phyloP scores from a whole-genome alignment of 257 asterid genomes.

The Penstemon davidsonii region DNA sequence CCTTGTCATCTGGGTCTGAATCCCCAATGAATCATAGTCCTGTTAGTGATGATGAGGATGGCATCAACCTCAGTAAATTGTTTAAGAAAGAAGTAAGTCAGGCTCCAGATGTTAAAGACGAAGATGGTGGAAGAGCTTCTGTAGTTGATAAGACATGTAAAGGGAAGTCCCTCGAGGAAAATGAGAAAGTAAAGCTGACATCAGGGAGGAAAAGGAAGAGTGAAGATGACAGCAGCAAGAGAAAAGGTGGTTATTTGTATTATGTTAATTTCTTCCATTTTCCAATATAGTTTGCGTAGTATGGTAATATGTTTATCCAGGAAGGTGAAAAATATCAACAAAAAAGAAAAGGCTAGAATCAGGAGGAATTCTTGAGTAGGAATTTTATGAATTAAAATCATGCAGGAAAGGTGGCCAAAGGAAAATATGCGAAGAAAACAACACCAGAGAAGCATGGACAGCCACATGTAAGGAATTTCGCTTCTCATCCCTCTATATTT shows the following conservation, averaged over 20 bases:
- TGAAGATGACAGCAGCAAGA: conserved; percentile 31
- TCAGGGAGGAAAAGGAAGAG: conserved; percentile 47
- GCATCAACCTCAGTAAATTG: conserved; percentile 44
- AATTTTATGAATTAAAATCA: conserved; percentile 10
- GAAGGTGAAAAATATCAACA: background rate
- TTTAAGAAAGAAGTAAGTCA: conserved; percentile 41
- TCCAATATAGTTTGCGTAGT: conserved; percentile 3
- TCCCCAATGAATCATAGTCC: conserved; percentile 43
- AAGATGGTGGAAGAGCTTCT: conserved; percentile 29
- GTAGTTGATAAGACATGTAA: conserved; percentile 28
- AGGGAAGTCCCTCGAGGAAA: conserved; percentile 40
- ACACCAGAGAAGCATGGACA: conserved; percentile 32
- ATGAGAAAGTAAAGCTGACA: conserved; percentile 33
- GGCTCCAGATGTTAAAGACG: conserved; percentile 26
- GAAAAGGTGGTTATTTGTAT: conserved; percentile 33
- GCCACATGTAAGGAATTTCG: conserved; percentile 44
- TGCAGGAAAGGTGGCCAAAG: conserved; percentile 47
- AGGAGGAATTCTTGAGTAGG: background rate
- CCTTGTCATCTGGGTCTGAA: conserved; percentile 55
- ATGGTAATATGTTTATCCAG: conserved; percentile 6
- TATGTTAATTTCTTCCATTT: background rate
- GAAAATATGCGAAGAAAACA: conserved; percentile 26
- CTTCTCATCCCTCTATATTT: background rate
- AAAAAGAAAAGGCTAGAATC: conserved; percentile 12
- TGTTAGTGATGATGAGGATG: conserved; percentile 58